Percentiles rank a stretch among this genome's conserved stretches.
Conservation (phyloP, 441 rosid genomes). For the Cnidoscolus chayamansa region DNA sequence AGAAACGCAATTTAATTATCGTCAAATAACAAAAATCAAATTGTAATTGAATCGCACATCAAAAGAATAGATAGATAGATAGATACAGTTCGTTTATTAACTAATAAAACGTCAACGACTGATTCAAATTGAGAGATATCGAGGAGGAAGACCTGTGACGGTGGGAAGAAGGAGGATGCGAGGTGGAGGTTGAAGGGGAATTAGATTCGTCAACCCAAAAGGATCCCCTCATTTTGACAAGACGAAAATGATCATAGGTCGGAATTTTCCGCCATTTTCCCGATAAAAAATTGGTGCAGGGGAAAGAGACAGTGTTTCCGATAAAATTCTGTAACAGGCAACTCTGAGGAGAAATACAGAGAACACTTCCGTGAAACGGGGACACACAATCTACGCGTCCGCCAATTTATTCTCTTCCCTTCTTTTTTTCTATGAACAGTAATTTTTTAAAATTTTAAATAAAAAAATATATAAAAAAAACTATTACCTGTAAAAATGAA, state of each 20-base stretch:
- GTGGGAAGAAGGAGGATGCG: neutral
- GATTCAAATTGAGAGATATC: neutral
- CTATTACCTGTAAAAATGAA: too few relatives aligned
- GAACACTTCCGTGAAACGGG: neutral
- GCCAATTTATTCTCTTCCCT: neutral
- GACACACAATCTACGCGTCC: neutral
- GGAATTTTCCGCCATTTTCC: slow-evolving; percentile 5
- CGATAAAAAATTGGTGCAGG: neutral
- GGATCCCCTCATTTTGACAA: slow-evolving; percentile 2
- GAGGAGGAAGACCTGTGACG: slow-evolving; percentile 1
- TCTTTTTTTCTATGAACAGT: neutral
- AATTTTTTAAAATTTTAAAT: neutral
- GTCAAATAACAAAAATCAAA: neutral
- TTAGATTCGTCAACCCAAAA: slow-evolving; percentile 10
- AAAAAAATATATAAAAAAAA: too few relatives aligned
- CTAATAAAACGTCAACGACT: neutral
- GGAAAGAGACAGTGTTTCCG: neutral
- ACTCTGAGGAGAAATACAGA: neutral
- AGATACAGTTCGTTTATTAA: neutral
- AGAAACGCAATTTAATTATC: neutral
- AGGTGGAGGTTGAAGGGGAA: slow-evolving; percentile 4
- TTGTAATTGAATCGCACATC: neutral
- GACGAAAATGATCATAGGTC: neutral
- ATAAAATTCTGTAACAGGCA: neutral
- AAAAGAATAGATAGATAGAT: neutral